These are phyloP conservation scores for Nemophila menziesii DNA, from an alignment of 257 asterid species.

Conservation along the genomic window DNA sequence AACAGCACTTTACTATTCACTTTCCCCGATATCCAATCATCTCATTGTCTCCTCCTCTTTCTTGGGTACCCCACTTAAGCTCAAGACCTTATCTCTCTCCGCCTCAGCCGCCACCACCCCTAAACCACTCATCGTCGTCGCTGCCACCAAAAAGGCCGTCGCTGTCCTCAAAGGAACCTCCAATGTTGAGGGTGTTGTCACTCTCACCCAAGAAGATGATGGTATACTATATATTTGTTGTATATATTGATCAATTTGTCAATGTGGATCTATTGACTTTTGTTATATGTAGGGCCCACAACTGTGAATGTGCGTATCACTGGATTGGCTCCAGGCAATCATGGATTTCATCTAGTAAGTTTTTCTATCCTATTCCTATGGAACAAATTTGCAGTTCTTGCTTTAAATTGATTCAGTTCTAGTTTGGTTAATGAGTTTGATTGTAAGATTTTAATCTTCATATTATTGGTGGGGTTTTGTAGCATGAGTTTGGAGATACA, in stretches of 20 bases:
- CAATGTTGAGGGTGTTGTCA: constrained; percentile 84
- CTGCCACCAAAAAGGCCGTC: constrained; percentile 79
- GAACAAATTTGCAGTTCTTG: not conserved
- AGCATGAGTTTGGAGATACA: constrained; percentile 98
- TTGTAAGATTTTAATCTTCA: constrained; percentile 8
- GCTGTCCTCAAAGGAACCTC: constrained; percentile 81
- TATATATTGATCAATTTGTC: not conserved
- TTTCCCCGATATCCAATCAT: constrained; percentile 25
- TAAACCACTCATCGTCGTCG: constrained; percentile 47
- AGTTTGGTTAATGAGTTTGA: constrained; percentile 3
- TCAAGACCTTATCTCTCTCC: constrained; percentile 40
- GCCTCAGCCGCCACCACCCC: constrained; percentile 25
- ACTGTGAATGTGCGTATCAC: constrained; percentile 70
- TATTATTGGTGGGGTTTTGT: constrained; percentile 11
- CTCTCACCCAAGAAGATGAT: constrained; percentile 63
- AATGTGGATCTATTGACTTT: not conserved
- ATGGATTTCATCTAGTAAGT: constrained; percentile 90
- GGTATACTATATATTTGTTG: constrained; percentile 29
- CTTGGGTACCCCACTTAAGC: constrained; percentile 52
- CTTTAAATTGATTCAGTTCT: not conserved
- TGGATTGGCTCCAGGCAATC: constrained; percentile 88
- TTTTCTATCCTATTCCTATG: too few species aligned
- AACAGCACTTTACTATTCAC: constrained; percentile 17
- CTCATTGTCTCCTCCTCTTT: constrained; percentile 58
- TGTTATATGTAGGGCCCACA: constrained; percentile 54